A percentile compares a stretch with the other conserved stretches of the same genome.
phyloP scores from a whole-genome alignment of 352 stramenopile genomes.

The Globisporangium spinosum region DNA sequence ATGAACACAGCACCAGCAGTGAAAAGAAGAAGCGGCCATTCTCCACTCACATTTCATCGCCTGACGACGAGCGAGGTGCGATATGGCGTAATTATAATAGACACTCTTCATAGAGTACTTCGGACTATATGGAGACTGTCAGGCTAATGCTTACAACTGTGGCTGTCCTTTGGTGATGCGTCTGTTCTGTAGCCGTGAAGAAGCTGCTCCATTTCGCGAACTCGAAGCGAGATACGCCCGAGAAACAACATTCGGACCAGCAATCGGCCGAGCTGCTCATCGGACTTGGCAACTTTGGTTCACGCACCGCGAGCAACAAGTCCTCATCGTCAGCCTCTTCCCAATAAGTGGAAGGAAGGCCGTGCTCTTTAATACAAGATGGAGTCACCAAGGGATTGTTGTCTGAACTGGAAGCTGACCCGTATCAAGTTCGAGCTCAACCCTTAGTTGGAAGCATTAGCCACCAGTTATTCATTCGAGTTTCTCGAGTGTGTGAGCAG shows the following conservation, averaged over 20 bases:
- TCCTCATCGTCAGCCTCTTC: neutral
- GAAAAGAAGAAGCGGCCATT: neutral
- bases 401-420: neutral
- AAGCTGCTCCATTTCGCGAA: conserved; percentile 29
- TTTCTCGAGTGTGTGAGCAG: neutral
- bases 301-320: neutral
- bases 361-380: too few relatives aligned
- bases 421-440: neutral
- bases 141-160: neutral
- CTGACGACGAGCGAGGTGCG: conserved; percentile 16
- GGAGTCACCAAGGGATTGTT: neutral
- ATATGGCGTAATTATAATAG: neutral
- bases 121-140: neutral
- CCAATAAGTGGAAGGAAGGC: neutral
- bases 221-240: conserved; percentile 17
- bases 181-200: conserved; percentile 21
- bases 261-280: conserved; percentile 60
- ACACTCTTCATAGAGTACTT: neutral
- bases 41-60: neutral
- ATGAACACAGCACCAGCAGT: neutral
- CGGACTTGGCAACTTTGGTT: conserved; percentile 32
- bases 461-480: neutral
- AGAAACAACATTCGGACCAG: conserved; percentile 31
- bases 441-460: neutral
- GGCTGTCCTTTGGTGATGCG: too few relatives aligned